These are phyloP conservation scores for Cladosporium colombiae DNA, from an alignment of 2,329 filamentous ascomycete species.

Conservation along the genomic window DNA sequence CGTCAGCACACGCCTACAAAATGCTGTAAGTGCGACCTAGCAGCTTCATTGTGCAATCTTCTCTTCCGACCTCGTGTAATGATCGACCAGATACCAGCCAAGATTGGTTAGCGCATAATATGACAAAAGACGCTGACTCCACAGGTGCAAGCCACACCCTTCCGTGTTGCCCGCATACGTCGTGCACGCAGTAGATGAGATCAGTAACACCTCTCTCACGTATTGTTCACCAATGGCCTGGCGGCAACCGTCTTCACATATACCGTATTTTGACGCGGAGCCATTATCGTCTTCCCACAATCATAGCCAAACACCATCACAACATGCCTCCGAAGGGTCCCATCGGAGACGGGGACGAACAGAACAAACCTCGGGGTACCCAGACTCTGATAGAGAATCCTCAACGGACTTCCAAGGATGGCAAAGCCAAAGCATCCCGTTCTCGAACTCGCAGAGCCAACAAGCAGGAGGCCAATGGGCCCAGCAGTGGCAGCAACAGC, in stretches of 20 bases:
- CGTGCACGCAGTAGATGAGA: not conserved
- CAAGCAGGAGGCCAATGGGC: not conserved
- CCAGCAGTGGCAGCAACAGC: not conserved
- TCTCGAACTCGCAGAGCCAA: not conserved
- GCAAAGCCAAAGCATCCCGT: not conserved
- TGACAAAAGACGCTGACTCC: not conserved
- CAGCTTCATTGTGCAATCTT: too few species aligned
- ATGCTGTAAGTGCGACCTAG: too few species aligned
- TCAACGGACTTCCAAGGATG: not conserved
- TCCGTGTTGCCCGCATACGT: not conserved
- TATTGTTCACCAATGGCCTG: not conserved
- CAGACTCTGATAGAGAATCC: not conserved
- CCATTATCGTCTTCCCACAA: not conserved
- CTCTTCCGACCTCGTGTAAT: too few species aligned
- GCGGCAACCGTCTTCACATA: not conserved
- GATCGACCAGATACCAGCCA: not conserved
- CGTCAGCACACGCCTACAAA: too few species aligned
- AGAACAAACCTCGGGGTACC: not conserved
- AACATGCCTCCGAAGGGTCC: not conserved
- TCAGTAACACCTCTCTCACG: not conserved
- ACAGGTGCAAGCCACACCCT: not conserved
- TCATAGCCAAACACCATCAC: not conserved
- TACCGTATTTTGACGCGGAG: not conserved
- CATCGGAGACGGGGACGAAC: not conserved
- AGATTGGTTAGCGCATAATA: not conserved